Evolutionary conservation across 495 filamentous ascomycete species (phyloP).

Genomic region (Daldinia grandis): DNA sequence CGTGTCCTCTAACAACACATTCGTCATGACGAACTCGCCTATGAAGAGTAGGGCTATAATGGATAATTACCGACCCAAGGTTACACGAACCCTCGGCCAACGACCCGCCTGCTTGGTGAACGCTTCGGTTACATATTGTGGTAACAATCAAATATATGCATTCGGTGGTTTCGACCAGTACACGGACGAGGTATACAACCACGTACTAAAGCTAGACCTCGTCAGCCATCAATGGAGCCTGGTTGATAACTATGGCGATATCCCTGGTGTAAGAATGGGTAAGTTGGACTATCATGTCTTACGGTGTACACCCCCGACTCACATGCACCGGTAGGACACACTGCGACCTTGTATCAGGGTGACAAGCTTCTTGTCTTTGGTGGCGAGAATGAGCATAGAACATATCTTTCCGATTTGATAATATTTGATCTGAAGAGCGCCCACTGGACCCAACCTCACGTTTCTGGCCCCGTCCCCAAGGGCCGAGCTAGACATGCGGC

Average conservation of each 20-base stretch:
- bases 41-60: conserved; percentile 66
- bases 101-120: conserved; percentile 95
- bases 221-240: conserved; percentile 89
- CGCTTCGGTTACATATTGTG: conserved; percentile 96
- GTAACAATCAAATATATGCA: conserved; percentile 94
- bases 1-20: conserved; percentile 75
- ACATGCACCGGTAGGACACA: conserved; percentile 72
- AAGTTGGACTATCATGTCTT: conserved; percentile 39
- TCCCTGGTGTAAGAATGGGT: conserved; percentile 98
- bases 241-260: conserved; percentile 98
- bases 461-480: conserved; percentile 82
- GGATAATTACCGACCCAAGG: conserved; percentile 80
- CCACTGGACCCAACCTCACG: conserved; percentile 90
- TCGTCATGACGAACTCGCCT: conserved; percentile 84
- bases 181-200: conserved; percentile 99
- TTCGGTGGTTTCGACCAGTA: conserved; percentile 99
- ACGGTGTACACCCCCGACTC: conserved; percentile 18
- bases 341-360: conserved; percentile 91
- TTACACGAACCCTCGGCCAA: conserved; percentile 83
- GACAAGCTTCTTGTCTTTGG: conserved; percentile 96
- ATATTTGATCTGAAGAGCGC: conserved; percentile 94
- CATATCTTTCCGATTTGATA: conserved; percentile 93
- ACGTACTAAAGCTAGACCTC: conserved; percentile 88
- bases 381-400: conserved; percentile 96
- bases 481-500: conserved; percentile 93